Evolutionary conservation across 2,329 filamentous ascomycete species (phyloP).

Genomic region (Hypoxylon rubiginosum): DNA sequence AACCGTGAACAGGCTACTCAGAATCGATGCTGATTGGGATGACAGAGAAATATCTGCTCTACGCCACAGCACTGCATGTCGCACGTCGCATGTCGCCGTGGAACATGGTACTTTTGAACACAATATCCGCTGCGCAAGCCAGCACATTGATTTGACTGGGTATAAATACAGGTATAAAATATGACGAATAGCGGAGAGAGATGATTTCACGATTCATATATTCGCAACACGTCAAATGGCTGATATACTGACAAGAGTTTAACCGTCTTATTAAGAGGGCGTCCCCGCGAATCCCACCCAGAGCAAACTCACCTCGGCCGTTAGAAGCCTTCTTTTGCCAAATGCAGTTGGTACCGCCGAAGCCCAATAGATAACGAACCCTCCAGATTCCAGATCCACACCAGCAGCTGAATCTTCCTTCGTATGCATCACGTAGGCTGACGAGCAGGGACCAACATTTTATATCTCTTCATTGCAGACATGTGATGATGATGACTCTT

Average conservation of each 20-base stretch:
- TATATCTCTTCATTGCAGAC: not conserved
- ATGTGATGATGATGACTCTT: not conserved
- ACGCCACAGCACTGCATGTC: not conserved
- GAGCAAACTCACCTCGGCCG: not conserved
- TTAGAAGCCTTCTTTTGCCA: slow-evolving; percentile 10
- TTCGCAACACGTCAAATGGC: not conserved
- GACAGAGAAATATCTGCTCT: not conserved
- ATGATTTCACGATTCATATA: not conserved
- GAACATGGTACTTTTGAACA: not conserved
- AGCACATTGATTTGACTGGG: not conserved
- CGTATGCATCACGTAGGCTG: not conserved
- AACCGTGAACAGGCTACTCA: not conserved
- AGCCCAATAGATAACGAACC: slow-evolving; percentile 29
- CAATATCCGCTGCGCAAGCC: not conserved
- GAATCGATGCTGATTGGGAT: not conserved
- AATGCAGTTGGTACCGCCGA: slow-evolving; percentile 31
- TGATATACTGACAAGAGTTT: not conserved
- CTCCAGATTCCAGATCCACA: slow-evolving; percentile 23
- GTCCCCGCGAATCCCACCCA: not conserved
- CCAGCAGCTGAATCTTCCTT: not conserved
- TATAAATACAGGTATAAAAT: not conserved
- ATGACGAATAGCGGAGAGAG: not conserved
- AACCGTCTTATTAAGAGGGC: not conserved
- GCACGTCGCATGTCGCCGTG: no score
- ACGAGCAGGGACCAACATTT: not conserved